Evolutionary conservation across 768 basidiomycete genomes (phyloP), one percentile per base, ranked within the genome.

Genomic region (Rubroboletus satanas): DNA sequence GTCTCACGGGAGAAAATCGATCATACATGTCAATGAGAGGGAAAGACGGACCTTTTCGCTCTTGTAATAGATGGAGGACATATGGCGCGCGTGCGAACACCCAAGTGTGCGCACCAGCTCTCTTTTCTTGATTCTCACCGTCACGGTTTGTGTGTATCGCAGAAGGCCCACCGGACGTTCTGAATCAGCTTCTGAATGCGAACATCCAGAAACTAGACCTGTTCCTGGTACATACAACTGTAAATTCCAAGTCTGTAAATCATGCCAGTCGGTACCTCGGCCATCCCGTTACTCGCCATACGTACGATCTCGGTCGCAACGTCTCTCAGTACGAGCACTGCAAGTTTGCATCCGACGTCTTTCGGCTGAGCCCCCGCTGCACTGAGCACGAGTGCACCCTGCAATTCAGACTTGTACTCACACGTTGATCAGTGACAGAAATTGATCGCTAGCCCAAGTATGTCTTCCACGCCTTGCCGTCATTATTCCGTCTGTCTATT

Each of bases 31-130:
- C 12, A 15, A 18, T 4, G 21, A 23, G 33, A 55, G 21, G 18
- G 29, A 10, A 28, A 33, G 29, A 11, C 2, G n/a, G n/a, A 3
- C 8, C 12, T 31, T 32, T 32, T 57, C 39, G 55, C n/a, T 18
- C 55, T 47, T n/a, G 45, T 32, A 48, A 55, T 55, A 55, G 54
- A 53, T 7, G 6, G 18, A 7, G 35, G 29, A 37, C 41, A 37
- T 37, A 37, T 26, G 35, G 51, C 2, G 9, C 12, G 36, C 33
- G 49, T 52, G 49, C 39, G 41, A 52, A 43, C 8, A n/a, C 14
- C 21, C n/a, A n/a, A 26, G 23, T 41, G 12, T 32, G 31, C 2
- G 28, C 38, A 53, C 26, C 23, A 7, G 39, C 15, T 29, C 7
- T 3, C 37, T 3, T 21, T 17, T 26, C 28, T 6, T 14, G 32